phyloP scores from a whole-genome alignment of 2,329 filamentous ascomycete species.

The Colletotrichum liriopes region DNA sequence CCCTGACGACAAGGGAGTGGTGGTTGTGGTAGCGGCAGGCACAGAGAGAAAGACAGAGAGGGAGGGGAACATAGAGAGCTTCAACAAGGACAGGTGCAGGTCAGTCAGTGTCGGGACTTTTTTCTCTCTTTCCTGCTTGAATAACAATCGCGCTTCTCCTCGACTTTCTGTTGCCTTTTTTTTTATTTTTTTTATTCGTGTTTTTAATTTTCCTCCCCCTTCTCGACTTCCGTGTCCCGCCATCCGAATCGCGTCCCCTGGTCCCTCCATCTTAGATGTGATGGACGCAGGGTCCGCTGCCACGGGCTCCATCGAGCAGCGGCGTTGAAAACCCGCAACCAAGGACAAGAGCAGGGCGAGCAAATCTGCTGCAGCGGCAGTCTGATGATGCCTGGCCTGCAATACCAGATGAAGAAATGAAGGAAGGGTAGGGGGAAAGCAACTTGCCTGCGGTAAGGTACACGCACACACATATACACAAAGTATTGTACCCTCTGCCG shows the following conservation, averaged over 20 bases:
- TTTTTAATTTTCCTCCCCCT: not conserved
- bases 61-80: not conserved
- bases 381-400: conserved; percentile 25
- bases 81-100: conserved; percentile 24
- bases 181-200: too few species aligned
- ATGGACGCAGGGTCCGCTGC: conserved; percentile 27
- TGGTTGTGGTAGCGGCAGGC: not conserved
- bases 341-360: conserved; percentile 13
- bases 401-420: conserved; percentile 6
- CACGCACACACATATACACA: not conserved
- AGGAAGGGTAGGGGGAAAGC: not conserved
- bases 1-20: conserved; percentile 21
- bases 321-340: conserved; percentile 19
- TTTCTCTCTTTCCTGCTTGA: not conserved
- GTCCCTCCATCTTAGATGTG: conserved; percentile 27
- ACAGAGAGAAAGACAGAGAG: not conserved
- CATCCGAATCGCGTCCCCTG: conserved; percentile 8
- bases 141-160: conserved; percentile 33
- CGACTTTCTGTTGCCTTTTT: not conserved
- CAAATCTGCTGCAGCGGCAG: conserved; percentile 19
- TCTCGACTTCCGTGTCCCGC: not conserved
- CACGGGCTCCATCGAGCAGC: not conserved
- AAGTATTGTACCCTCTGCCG: conserved; percentile 18
- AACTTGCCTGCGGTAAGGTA: conserved; percentile 19
- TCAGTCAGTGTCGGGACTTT: not conserved